These are phyloP conservation scores for Penicillium sp. DNA, from an alignment of 2,329 filamentous ascomycete genomes.

Conservation along the genomic window DNA sequence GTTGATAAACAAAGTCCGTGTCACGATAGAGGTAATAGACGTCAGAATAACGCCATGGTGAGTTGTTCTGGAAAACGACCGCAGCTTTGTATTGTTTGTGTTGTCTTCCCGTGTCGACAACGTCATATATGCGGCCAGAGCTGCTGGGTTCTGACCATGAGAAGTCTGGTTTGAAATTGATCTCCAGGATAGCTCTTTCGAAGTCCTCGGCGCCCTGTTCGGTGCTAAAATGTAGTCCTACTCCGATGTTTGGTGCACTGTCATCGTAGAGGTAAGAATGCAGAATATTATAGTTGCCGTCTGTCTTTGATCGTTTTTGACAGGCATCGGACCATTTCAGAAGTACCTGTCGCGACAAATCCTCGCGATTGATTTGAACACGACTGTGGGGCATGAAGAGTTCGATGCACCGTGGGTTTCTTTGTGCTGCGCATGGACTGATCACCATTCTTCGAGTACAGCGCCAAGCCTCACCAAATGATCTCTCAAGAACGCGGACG, in stretches of 20 bases:
- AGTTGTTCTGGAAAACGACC: slow-evolving; percentile 18
- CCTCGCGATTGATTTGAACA: slow-evolving; percentile 28
- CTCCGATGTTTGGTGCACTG: slow-evolving; percentile 30
- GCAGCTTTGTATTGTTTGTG: slow-evolving; percentile 35
- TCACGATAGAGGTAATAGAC: slow-evolving; percentile 33
- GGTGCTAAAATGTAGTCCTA: slow-evolving; percentile 26
- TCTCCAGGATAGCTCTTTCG: slow-evolving; percentile 26
- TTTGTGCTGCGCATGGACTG: slow-evolving; percentile 30
- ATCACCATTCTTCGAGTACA: slow-evolving; percentile 33
- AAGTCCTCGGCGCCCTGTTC: slow-evolving; percentile 26
- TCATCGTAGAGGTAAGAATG: slow-evolving; percentile 33
- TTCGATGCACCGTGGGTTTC: slow-evolving; percentile 26
- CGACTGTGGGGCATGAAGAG: slow-evolving; percentile 31
- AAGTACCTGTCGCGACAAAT: slow-evolving; percentile 23
- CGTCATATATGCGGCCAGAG: slow-evolving; percentile 29
- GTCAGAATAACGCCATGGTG: slow-evolving; percentile 27
- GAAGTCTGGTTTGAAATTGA: slow-evolving; percentile 23
- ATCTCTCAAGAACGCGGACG: slow-evolving; percentile 32
- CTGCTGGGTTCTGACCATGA: slow-evolving; percentile 25
- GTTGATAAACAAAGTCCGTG: slow-evolving; percentile 28
- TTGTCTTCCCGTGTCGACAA: slow-evolving; percentile 26
- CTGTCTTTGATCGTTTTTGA: slow-evolving; percentile 29
- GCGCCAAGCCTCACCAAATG: slow-evolving; percentile 31
- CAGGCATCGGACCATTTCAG: slow-evolving; percentile 35
- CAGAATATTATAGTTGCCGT: slow-evolving; percentile 31